Percentiles rank a stretch among this genome's conserved stretches.
These are phyloP conservation scores for Tagetes erecta DNA, from an alignment of 129 eudicot genomes.

Conservation along the genomic window DNA sequence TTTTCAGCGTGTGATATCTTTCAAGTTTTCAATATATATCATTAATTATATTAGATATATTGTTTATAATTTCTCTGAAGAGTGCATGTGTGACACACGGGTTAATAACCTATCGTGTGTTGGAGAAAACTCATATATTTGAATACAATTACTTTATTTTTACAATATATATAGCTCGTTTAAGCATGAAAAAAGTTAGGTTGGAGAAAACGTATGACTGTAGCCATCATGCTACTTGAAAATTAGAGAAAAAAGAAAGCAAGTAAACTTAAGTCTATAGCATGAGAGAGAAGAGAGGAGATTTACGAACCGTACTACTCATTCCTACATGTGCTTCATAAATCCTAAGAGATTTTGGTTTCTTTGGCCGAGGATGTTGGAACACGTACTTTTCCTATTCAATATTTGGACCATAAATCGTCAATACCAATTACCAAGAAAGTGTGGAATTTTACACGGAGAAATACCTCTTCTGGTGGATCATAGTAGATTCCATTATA, in stretches of 20 bases:
- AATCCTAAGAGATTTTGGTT: conserved; percentile 86
- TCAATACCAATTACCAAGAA: conserved; percentile 16
- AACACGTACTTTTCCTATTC: conserved; percentile 81
- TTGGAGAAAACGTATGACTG: neutral
- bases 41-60: no score
- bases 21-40: no score
- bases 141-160: no score
- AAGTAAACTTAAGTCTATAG: conserved; percentile 20
- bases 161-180: neutral
- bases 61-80: no score
- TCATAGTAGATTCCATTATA: conserved; percentile 95
- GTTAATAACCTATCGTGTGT: no score
- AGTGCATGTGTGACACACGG: no score
- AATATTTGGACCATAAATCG: conserved; percentile 15
- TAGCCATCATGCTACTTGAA: neutral
- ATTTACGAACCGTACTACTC: conserved; percentile 85
- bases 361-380: conserved; percentile 84
- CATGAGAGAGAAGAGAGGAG: conserved; percentile 33
- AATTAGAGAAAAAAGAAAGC: neutral
- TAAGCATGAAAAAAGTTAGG: neutral
- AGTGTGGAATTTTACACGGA: neutral
- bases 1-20: no score
- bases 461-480: conserved; percentile 90
- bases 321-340: conserved; percentile 98
- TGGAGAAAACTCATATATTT: no score